Evolutionary conservation across 768 basidiomycete species (phyloP), one percentile per base, ranked within the genome.

Genomic region (Mycena galopus): DNA sequence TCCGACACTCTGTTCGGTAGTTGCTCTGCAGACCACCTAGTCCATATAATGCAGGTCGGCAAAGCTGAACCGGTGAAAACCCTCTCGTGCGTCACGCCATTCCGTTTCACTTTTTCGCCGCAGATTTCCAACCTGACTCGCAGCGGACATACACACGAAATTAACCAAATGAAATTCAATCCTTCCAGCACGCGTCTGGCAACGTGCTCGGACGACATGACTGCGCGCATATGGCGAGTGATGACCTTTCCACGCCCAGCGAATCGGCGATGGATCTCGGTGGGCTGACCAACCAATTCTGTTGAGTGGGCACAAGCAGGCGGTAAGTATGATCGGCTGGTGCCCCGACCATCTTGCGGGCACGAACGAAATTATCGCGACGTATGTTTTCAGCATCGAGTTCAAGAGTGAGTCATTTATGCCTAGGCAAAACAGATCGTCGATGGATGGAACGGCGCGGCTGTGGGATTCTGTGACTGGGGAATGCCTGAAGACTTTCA

Each of bases 401-500:
- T 37, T 50, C 37, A 27, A 19, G 11, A 23, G 57, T 29, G 23
- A 4, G 35, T 59, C 29, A 32, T 65, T 57, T 33, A 60, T 21
- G 1, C 19, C 44, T 3, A 47, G 25, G 51, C 50, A 35, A 57
- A 60, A 4, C 74, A 96, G 94, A 10, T 89, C 92, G 12, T 94
- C 94, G 6, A 95, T 95, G 77, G 96, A 97, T 77, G 84, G 85
- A 17, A 94, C 94, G 2, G 89, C 93, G 6, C 90, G 94, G 50
- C 74, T 97, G 33, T 97, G 96, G 96, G 93, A 96, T 80, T 89
- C 91, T 4, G 86, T 88, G 55, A 92, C 92, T 0, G 95, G 95
- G 32, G 87, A 89, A 53, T 96, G 95, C 78, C 79, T 95, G 37
- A 86, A 90, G 71, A 85, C 91, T 23, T 92, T 97, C 77, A 80